Conservation (phyloP, 2,329 filamentous ascomycete genomes). For the Fusarium staphyleae region DNA sequence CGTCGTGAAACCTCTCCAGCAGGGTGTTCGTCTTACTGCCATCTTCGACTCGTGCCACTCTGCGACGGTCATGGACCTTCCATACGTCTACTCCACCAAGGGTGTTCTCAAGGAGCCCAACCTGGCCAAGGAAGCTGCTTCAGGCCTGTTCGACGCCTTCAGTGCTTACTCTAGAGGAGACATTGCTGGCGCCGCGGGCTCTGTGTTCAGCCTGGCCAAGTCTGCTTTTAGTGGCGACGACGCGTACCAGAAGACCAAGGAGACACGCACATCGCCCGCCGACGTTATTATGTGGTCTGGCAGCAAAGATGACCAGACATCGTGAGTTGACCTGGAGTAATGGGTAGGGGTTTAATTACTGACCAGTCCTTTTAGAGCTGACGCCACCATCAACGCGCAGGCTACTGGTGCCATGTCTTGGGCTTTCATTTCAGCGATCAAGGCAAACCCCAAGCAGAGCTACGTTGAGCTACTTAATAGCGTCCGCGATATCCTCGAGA, state of each 20-base stretch:
- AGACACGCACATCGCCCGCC: slow-evolving; percentile 91
- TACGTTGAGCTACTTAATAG: slow-evolving; percentile 96
- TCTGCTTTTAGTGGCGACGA: slow-evolving; percentile 82
- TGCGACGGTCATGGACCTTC: slow-evolving; percentile 77
- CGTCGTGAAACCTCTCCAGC: slow-evolving; percentile 77
- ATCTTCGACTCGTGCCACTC: slow-evolving; percentile 87
- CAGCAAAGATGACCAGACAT: slow-evolving; percentile 94
- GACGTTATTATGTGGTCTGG: slow-evolving; percentile 99
- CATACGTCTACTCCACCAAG: slow-evolving; percentile 82
- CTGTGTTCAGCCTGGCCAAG: slow-evolving; percentile 86
- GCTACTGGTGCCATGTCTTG: slow-evolving; percentile 98
- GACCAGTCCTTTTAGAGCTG: slow-evolving; percentile 66
- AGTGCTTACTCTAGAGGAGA: slow-evolving; percentile 84
- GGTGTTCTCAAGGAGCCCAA: slow-evolving; percentile 83
- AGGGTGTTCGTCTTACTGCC: slow-evolving; percentile 84
- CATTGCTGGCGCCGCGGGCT: slow-evolving; percentile 78
- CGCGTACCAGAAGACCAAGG: slow-evolving; percentile 78
- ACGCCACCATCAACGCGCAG: slow-evolving; percentile 85
- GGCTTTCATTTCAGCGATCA: slow-evolving; percentile 91
- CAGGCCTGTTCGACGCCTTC: slow-evolving; percentile 75
- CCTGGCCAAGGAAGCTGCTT: slow-evolving; percentile 78
- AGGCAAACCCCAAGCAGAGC: slow-evolving; percentile 93
- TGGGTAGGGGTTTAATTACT: slow-evolving; percentile 16
- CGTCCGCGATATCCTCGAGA: slow-evolving; percentile 86
- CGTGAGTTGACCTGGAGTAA: slow-evolving; percentile 52